Base-by-base conservation (phyloP, 805 yeast genomes). In the Saccharomyces kudriavzevii region DNA sequence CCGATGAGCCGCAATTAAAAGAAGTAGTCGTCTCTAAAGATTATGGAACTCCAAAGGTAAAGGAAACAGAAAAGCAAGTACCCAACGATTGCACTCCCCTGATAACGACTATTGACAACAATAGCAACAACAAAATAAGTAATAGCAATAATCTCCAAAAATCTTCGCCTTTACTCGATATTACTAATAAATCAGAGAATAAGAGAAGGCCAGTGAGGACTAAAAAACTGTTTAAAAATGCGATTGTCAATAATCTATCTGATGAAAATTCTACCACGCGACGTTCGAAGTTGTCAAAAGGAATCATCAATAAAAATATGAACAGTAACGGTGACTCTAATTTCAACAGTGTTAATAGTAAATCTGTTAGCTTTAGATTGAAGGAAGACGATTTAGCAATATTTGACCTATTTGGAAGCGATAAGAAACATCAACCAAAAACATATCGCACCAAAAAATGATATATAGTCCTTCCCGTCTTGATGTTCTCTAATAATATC, bases 371-470 rank as follows among this genome's bases (percentile, higher is more conserved):
- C 47, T 61, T 65, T 45, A 61, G 70, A 40, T 55, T 65, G 48
- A 59, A 58, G 54, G 70, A 67, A 46, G 69, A 68, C 22, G 74
- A 71, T 55, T 50, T 69, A 26, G 68, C 76, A 4, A 71, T 74
- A n/a, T 75, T 76, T 62, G 79, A 77, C 57, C 69, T 75, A 45
- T 68, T 70, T 40, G 66, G 62, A 9, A 68, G 66, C 27, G 61
- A 64, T 24, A 55, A 63, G 29, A 59, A 58, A 29, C 56, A 54
- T 35, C 51, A 55, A 10, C 61, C 65, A 27, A 63, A 58, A 49
- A 66, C 68, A 14, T 60, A 65, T 53, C 57, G 67, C 47, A 59
- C 58, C 6, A 58, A 56, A 47, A 55, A 56, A 35, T 35, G 24
- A 35, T 35, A 17, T 10, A 17, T 35, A 35, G 24, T 35, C 43